A percentile compares a stretch with the other conserved stretches of the same genome.
Conservation (phyloP, 495 filamentous ascomycete genomes). For the Neurospora pannonica region DNA sequence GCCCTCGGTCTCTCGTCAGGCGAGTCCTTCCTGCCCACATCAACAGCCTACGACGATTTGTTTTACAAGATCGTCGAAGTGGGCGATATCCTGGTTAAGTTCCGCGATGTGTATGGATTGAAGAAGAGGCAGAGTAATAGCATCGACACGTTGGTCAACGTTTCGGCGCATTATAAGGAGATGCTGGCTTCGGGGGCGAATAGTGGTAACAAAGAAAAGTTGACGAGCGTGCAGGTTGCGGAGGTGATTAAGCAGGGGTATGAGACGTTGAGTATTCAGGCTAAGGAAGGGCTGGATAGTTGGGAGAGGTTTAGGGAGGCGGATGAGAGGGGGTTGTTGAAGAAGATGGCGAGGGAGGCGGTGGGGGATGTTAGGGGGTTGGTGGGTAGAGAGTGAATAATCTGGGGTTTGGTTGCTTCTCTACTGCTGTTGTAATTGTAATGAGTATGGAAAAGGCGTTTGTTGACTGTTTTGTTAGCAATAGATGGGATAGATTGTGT, state of each 20-base stretch:
- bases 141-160: conserved; percentile 74
- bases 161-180: conserved; percentile 78
- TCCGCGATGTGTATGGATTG: conserved; percentile 64
- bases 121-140: conserved; percentile 47
- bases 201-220: conserved; percentile 33
- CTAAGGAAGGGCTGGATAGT: conserved; percentile 69
- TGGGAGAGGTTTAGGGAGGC: conserved; percentile 73
- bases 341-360: conserved; percentile 71
- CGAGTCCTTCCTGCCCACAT: conserved; percentile 86
- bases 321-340: conserved; percentile 68
- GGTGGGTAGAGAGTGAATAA: conserved; percentile 24
- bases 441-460: neutral
- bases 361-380: conserved; percentile 54
- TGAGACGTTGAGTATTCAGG: conserved; percentile 81
- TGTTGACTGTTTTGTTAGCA: neutral
- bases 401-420: too few relatives aligned
- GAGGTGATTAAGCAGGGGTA: conserved; percentile 93
- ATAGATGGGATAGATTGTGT: neutral
- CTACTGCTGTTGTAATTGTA: neutral
- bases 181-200: conserved; percentile 52
- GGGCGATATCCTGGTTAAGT: conserved; percentile 74
- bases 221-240: conserved; percentile 76
- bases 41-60: conserved; percentile 84
- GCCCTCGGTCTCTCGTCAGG: conserved; percentile 79
- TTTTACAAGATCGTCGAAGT: conserved; percentile 97